These are phyloP conservation scores for Pyrrhoderma noxium DNA, from an alignment of 1,284 basidiomycete genomes.

Conservation along the genomic window DNA sequence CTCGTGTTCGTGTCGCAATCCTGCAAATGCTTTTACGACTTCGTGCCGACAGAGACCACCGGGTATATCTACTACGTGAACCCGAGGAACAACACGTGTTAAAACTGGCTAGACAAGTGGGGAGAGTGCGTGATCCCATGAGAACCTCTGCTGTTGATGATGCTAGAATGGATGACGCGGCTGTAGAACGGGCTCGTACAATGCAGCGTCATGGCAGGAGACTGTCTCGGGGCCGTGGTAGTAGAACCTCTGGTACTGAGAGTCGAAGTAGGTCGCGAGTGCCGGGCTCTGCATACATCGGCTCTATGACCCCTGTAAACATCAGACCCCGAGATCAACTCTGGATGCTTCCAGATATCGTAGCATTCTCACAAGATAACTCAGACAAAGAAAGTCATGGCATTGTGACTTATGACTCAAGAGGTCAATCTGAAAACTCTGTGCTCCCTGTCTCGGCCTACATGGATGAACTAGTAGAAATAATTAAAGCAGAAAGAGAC, in stretches of 20 bases:
- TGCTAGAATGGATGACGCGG: constrained; percentile 29
- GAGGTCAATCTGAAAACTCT: constrained; percentile 37
- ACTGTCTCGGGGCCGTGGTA: constrained; percentile 51
- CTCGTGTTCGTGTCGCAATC: constrained; percentile 61
- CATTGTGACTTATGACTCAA: constrained; percentile 68
- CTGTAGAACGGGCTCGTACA: constrained; percentile 36
- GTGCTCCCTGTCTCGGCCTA: constrained; percentile 81
- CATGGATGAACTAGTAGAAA: constrained; percentile 55
- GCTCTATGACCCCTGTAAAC: constrained; percentile 25
- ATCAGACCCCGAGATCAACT: constrained; percentile 43
- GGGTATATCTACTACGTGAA: constrained; percentile 60
- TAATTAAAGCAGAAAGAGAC: constrained; percentile 73
- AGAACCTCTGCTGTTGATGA: constrained; percentile 11
- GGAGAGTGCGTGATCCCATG: constrained; percentile 11
- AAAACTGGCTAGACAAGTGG: constrained; percentile 9
- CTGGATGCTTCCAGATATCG: constrained; percentile 75
- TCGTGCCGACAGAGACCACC: constrained; percentile 87
- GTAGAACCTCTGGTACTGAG: constrained; percentile 37
- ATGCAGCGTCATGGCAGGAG: constrained; percentile 42
- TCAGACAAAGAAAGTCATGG: constrained; percentile 67
- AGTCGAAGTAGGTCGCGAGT: constrained; percentile 73
- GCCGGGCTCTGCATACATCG: constrained; percentile 23
- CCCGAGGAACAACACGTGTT: constrained; percentile 24
- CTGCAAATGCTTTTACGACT: constrained; percentile 88
- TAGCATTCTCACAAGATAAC: constrained; percentile 61